These are phyloP conservation scores for Harrya chromipes DNA, from an alignment of 768 basidiomycete genomes.

Conservation along the genomic window DNA sequence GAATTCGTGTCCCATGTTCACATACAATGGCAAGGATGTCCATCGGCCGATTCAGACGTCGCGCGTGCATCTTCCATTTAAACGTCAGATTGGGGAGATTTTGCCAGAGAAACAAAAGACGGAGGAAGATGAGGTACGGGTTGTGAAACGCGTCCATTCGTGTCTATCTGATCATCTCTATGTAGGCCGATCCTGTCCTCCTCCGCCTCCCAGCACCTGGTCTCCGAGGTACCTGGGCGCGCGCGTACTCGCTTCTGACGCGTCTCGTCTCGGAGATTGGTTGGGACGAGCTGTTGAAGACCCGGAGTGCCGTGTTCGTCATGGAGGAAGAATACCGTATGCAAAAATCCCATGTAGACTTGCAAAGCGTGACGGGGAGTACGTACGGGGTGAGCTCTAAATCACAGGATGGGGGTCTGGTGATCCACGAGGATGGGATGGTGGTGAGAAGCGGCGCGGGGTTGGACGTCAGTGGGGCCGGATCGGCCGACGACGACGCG, in stretches of 20 bases:
- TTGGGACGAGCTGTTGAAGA: constrained; percentile 97
- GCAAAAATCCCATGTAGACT: constrained; percentile 83
- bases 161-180: neutral
- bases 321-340: constrained; percentile 99
- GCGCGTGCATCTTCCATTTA: constrained; percentile 82
- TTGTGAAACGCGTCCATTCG: neutral
- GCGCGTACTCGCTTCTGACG: constrained; percentile 89
- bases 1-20: constrained; percentile 99
- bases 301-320: constrained; percentile 92
- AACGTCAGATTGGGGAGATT: constrained; percentile 83
- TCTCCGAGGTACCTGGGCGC: constrained; percentile 92
- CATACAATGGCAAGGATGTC: constrained; percentile 93
- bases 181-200: constrained; percentile 88
- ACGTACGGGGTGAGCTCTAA: constrained; percentile 23
- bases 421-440: constrained; percentile 66
- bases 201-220: constrained; percentile 94
- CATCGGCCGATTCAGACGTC: constrained; percentile 82
- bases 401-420: constrained; percentile 26
- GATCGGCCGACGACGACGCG: constrained; percentile 58
- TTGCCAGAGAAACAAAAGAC: constrained; percentile 80
- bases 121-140: constrained; percentile 76
- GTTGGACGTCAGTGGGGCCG: neutral
- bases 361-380: constrained; percentile 37
- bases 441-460: constrained; percentile 29
- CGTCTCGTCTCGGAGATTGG: constrained; percentile 92